phyloP scores from a whole-genome alignment of 78 protist genomes.

The Speleostelium caveatum region DNA sequence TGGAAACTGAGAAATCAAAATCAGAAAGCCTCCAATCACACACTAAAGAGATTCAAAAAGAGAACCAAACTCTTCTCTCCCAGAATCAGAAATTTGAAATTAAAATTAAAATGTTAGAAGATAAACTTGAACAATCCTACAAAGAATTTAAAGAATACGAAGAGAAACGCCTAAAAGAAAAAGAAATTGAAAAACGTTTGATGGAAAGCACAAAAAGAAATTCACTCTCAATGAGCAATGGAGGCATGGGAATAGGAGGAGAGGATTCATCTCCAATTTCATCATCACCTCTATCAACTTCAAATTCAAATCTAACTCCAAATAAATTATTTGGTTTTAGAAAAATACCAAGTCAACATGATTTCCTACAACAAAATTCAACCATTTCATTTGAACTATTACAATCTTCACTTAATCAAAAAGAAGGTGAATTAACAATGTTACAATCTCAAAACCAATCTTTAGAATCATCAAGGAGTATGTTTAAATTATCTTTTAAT shows the following conservation, averaged over 20 bases:
- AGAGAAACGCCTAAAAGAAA: conserved; percentile 36
- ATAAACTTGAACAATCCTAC: conserved; percentile 5
- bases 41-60: neutral
- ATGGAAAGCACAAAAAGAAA: too few species aligned
- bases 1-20: neutral
- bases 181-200: conserved; percentile 3
- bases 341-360: conserved; percentile 39
- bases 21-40: neutral
- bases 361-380: neutral
- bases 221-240: neutral
- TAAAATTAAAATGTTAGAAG: conserved; percentile 4
- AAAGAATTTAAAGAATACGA: conserved; percentile 49
- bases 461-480: conserved; percentile 26
- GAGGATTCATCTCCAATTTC: neutral
- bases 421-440: conserved; percentile 42
- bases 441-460: conserved; percentile 33
- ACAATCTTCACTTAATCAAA: conserved; percentile 30
- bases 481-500: neutral
- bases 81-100: neutral
- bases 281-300: neutral
- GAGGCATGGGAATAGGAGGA: neutral
- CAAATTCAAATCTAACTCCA: conserved; percentile 30
- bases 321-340: conserved; percentile 1
- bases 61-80: neutral
- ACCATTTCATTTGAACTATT: conserved; percentile 21